A percentile compares a stretch with the other conserved stretches of the same genome.
phyloP scores from a whole-genome alignment of 768 basidiomycete species.

The Holtermanniella nyarrowii region DNA sequence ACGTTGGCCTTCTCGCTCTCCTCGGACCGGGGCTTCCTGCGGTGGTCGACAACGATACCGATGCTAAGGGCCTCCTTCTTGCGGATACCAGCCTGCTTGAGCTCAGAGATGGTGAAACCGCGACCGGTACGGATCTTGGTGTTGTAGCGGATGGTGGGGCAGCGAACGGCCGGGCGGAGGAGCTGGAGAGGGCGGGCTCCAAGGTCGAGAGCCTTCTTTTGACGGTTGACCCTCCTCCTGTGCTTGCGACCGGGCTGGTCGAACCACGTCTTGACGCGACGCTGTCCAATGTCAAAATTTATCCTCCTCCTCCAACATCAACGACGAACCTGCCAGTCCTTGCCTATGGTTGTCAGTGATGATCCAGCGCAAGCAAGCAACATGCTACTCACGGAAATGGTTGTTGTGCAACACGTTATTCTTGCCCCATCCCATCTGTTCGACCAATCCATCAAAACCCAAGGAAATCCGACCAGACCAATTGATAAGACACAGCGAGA shows the following conservation, averaged over 20 bases:
- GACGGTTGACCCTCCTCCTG: conserved; percentile 83
- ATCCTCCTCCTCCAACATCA: too few relatives aligned
- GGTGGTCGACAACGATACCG: conserved; percentile 93
- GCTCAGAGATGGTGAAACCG: conserved; percentile 86
- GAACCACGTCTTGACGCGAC: conserved; percentile 76
- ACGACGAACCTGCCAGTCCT: neutral
- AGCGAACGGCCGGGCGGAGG: conserved; percentile 94
- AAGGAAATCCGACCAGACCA: neutral
- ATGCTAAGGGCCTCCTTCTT: conserved; percentile 85
- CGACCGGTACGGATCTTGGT: conserved; percentile 92
- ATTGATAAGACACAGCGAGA: neutral
- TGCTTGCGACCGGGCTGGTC: conserved; percentile 98
- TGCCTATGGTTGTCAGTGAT: too few relatives aligned
- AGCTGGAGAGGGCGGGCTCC: conserved; percentile 82
- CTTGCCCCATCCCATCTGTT: neutral
- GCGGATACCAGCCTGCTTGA: conserved; percentile 91
- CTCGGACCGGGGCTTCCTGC: conserved; percentile 90
- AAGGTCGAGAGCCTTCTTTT: conserved; percentile 76
- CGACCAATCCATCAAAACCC: neutral
- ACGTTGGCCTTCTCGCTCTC: conserved; percentile 95
- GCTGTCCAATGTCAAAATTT: neutral
- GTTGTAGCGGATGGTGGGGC: conserved; percentile 95
- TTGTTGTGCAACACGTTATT: neutral
- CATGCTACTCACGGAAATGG: too few relatives aligned
- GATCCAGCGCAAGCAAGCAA: too few relatives aligned